Base-by-base conservation (phyloP, 164 flowering plant species). In the Chimonanthus salicifolius region DNA sequence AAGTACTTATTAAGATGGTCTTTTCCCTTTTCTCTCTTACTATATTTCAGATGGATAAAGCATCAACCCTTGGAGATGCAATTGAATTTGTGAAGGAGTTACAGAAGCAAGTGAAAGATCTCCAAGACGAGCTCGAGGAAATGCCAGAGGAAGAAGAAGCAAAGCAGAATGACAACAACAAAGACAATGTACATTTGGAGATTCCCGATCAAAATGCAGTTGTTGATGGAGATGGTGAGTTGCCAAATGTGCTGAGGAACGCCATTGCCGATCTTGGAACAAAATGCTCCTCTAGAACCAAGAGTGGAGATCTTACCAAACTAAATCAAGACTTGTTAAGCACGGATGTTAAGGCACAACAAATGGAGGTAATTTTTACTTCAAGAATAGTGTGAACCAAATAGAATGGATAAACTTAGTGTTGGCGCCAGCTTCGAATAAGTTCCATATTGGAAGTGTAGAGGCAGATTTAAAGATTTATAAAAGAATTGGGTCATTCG, bases 31-130 rank as follows among this genome's bases (percentile, higher is more conserved):
- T 66, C 69, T 18, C 47, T 10, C 21, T 15, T 48, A 44, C 43
- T 66, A 68, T 44, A 46, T 16, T 71, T 5, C 72, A 94, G 98
- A 79, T 94, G 87, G 97, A 94, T 71, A 88, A 86, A 75, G 97
- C 97, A 49, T 81, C 98, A 15, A 92, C 91, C 8, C 86, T 94
- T 13, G 95, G 89, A 47, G 97, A 94, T 71, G 98, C 97, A 9
- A 92, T 94, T 21, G 90, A 89, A 13, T 92, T 72, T 72, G 90
- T 94, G 67, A 87, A 86, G 80, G 96, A 92, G 75, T 76, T 94
- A 82, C 83, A 88, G 80, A 83, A 87, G 82, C 91, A 90, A 84
- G 91, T 64, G 47, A 85, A 93, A 54, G 89, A 88, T 15, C 92
- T 95, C 6, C 89, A 90, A 72, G 87, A 88, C 43, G 96, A 95